Base-by-base conservation (phyloP, 305 asterid species). In the Galium porrigens region DNA sequence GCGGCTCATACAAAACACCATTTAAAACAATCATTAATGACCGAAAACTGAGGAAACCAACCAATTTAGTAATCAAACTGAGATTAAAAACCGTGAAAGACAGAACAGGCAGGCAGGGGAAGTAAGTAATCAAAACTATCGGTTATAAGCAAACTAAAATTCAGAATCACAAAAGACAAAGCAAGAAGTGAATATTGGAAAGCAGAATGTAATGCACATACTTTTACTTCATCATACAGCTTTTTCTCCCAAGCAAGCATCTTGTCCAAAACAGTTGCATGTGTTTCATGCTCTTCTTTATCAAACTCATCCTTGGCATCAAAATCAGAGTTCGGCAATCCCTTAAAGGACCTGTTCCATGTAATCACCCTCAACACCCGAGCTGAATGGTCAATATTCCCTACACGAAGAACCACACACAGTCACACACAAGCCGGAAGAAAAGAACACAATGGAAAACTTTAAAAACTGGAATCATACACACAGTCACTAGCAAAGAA, bases 161-260 rank as follows among this genome's bases (percentile, higher is more conserved):
- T 48, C 8, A n/a, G 20, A n/a, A 48, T 17, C 53, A 17, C 22
- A 7, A 48, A n/a, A 48, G 8, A 15, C 10, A 17, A 15, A 66
- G 7, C 30, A 39, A 34, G 33, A 67, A 58, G 44, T 33, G 25
- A 25, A 32, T 27, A 20, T 22, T 4, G 42, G 25, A 1, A 1
- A 42, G 37, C 22, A n/a, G 18, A 3, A 66, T 5, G 57, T 39
- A 18, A 56, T 22, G 20, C 6, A 48, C 73, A 75, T 81, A 94
- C 99, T 94, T 94, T 94, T 71, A 90, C 97, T 86, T 94, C 99
- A 66, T 94, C 99, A 70, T 90, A 94, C 58, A 94, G 92, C 82
- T 94, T 94, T 79, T 94, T 94, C 84, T 94, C 99, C 99, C 99
- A 94, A 5, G 99, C 99, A 49, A 94, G 88, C 96, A 94, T 85